A percentile compares a stretch with the other conserved stretches of the same genome.
Evolutionary conservation across 805 yeast species (phyloP).

Genomic region (Diddensiella santjacobensis): DNA sequence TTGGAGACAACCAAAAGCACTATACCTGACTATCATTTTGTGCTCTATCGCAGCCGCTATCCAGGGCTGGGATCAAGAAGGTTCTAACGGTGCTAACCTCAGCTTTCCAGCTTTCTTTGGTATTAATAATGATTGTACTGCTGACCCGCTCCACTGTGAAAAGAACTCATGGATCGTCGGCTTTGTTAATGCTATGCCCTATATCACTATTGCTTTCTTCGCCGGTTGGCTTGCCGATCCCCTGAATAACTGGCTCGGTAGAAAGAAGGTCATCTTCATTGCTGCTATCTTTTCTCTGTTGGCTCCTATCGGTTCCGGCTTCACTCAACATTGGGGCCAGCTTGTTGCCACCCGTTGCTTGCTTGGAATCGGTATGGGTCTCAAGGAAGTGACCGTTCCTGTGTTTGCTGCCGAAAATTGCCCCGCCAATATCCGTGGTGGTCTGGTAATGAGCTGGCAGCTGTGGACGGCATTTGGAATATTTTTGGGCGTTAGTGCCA

Average conservation of each 20-base stretch:
- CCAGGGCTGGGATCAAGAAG: conserved; percentile 72
- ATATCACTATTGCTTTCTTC: conserved; percentile 50
- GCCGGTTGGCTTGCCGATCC: conserved; percentile 56
- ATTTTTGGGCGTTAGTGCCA: conserved; percentile 62
- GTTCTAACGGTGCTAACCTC: conserved; percentile 61
- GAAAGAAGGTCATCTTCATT: conserved; percentile 55
- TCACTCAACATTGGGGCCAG: conserved; percentile 56
- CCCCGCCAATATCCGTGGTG: conserved; percentile 56
- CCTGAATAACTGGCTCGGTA: conserved; percentile 48
- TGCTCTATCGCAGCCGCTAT: conserved; percentile 65
- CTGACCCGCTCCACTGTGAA: conserved; percentile 38
- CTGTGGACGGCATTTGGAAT: conserved; percentile 61
- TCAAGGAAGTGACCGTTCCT: conserved; percentile 48
- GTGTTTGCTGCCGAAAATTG: conserved; percentile 72
- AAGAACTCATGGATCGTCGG: conserved; percentile 53
- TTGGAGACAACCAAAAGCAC: conserved; percentile 39
- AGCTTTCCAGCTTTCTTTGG: conserved; percentile 32
- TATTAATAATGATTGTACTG: conserved; percentile 33
- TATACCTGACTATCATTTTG: conserved; percentile 48
- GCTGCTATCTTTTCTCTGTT: conserved; percentile 51
- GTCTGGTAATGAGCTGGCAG: conserved; percentile 67
- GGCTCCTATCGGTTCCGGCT: conserved; percentile 54
- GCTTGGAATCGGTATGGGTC: conserved; percentile 29
- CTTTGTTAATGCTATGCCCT: conserved; percentile 59
- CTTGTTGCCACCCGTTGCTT: conserved; percentile 63